A percentile compares a stretch with the other conserved stretches of the same genome.
These are phyloP conservation scores for Nakazawaea sp. DNA, from an alignment of 805 yeast genomes.

Conservation along the genomic window DNA sequence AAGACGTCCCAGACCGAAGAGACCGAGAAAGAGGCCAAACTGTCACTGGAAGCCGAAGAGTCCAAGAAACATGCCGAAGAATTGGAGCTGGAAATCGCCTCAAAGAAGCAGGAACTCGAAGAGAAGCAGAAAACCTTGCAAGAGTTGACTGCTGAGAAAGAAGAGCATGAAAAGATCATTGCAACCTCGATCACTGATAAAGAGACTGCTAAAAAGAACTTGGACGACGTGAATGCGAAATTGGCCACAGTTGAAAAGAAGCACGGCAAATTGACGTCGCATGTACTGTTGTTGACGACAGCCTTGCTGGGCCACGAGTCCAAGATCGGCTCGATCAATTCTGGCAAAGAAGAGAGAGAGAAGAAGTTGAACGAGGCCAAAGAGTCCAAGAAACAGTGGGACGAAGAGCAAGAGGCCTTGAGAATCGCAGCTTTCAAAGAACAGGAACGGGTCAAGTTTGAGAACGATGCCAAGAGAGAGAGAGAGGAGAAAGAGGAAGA, in stretches of 20 bases:
- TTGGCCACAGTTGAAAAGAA: conserved; percentile 31
- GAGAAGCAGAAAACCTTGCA: conserved; percentile 22
- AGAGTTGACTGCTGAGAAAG: conserved; percentile 34
- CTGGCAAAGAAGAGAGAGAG: conserved; percentile 26
- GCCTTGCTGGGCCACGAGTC: conserved; percentile 38
- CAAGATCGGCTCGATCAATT: conserved; percentile 29
- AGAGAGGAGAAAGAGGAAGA: conserved; percentile 33
- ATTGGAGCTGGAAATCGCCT: conserved; percentile 27
- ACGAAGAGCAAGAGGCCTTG: conserved; percentile 34
- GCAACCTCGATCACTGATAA: conserved; percentile 23
- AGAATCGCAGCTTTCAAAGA: conserved; percentile 37
- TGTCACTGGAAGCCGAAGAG: conserved; percentile 33
- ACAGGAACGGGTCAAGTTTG: conserved; percentile 35
- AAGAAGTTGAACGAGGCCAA: conserved; percentile 34
- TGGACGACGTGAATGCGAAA: conserved; percentile 25
- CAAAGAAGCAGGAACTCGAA: conserved; percentile 31
- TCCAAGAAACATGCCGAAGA: conserved; percentile 32
- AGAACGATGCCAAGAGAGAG: conserved; percentile 30
- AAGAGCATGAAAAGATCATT: conserved; percentile 27
- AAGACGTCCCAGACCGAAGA: conserved; percentile 23
- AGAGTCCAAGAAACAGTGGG: conserved; percentile 34
- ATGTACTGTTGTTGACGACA: conserved; percentile 35
- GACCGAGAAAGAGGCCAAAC: conserved; percentile 22
- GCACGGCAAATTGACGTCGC: conserved; percentile 30
- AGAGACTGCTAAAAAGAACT: conserved; percentile 33